These are phyloP conservation scores for Coffea canephora DNA, from an alignment of 257 asterid species.

Conservation along the genomic window DNA sequence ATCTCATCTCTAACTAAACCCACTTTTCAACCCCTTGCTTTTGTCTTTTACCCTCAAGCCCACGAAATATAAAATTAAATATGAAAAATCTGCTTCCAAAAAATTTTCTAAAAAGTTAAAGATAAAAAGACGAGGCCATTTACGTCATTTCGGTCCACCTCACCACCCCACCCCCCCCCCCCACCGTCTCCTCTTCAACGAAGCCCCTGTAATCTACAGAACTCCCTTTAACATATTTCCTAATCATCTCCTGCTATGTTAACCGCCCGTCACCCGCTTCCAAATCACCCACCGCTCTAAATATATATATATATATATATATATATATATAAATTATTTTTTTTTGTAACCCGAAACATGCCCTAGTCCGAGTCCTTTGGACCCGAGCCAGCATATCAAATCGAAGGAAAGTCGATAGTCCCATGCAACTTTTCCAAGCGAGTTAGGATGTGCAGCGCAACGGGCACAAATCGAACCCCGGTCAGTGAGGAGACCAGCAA, in stretches of 20 bases:
- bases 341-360: too few relatives aligned
- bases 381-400: too few relatives aligned
- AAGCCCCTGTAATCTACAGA: background rate
- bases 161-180: too few relatives aligned
- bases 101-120: background rate
- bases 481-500: too few relatives aligned
- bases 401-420: too few relatives aligned
- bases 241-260: slow-evolving; percentile 11
- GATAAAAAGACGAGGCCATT: slow-evolving; percentile 15
- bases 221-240: slow-evolving; percentile 10
- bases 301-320: too few relatives aligned
- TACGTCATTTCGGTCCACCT: slow-evolving; percentile 18
- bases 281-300: background rate
- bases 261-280: slow-evolving; percentile 6
- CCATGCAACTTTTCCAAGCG: too few relatives aligned
- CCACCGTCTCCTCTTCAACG: slow-evolving; percentile 15
- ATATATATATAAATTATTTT: too few relatives aligned
- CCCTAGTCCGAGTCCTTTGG: too few relatives aligned
- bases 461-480: too few relatives aligned
- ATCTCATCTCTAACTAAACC: background rate
- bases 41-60: slow-evolving; percentile 16
- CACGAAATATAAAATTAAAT: background rate
- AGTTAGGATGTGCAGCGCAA: too few relatives aligned
- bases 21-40: slow-evolving; percentile 5
- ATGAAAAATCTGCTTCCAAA: background rate